These are phyloP conservation scores for Mycena polygramma DNA, from an alignment of 768 basidiomycete species.

Conservation along the genomic window DNA sequence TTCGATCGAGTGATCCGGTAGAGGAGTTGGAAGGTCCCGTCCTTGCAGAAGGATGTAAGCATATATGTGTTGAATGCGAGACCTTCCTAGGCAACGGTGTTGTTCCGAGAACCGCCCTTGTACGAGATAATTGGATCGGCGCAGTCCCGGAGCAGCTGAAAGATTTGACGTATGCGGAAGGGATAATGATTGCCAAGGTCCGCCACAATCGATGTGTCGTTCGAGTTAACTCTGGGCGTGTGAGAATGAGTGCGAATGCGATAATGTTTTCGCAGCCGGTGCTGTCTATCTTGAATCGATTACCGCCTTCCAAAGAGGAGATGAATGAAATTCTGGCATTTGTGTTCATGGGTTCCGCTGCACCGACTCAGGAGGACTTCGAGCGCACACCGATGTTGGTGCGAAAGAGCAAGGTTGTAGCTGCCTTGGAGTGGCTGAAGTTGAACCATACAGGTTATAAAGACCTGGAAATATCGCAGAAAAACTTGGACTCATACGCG, in stretches of 20 bases:
- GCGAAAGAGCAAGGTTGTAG: constrained; percentile 17
- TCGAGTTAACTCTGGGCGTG: background rate
- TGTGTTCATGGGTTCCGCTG: background rate
- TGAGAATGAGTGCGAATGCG: constrained; percentile 40
- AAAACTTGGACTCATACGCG: constrained; percentile 21
- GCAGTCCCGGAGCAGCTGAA: constrained; percentile 5
- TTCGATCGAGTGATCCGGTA: background rate
- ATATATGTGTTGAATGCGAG: background rate
- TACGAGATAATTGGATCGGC: constrained; percentile 18
- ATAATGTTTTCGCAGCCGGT: constrained; percentile 46
- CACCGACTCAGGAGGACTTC: background rate
- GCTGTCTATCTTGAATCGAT: constrained; percentile 28
- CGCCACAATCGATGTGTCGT: background rate
- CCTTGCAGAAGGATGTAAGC: background rate
- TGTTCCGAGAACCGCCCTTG: background rate
- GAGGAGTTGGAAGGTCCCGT: constrained; percentile 13
- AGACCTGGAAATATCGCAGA: constrained; percentile 28
- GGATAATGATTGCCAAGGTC: background rate
- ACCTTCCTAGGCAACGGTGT: background rate
- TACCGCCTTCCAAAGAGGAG: background rate
- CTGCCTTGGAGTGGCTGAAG: constrained; percentile 30
- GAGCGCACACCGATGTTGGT: constrained; percentile 33
- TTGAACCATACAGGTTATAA: constrained; percentile 29
- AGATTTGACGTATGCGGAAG: constrained; percentile 4
- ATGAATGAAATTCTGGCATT: constrained; percentile 41